Evolutionary conservation across 225 moss, liverwort and hornwort species (phyloP).

Genomic region (Pseudisothecium myosuroides): DNA sequence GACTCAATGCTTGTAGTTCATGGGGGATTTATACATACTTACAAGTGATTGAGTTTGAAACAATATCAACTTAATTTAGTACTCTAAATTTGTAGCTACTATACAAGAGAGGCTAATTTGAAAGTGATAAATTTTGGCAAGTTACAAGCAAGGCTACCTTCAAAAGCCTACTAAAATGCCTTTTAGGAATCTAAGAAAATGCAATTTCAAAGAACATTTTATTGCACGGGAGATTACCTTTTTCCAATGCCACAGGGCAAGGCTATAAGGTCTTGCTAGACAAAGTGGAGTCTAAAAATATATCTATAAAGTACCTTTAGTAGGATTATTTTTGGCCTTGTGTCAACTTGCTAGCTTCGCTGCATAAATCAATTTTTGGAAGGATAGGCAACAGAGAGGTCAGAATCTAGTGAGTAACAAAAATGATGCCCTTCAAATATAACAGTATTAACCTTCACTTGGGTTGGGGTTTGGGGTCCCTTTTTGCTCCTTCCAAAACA

Average conservation of each 20-base stretch:
- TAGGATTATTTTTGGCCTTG: no score
- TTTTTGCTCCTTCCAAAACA: no score
- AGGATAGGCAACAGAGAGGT: no score
- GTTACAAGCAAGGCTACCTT: rapidly evolving
- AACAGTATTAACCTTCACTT: no score
- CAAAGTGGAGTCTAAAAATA: background rate
- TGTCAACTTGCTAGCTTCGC: no score
- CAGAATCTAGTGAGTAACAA: no score
- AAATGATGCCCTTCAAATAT: no score
- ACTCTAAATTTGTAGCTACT: rapidly evolving
- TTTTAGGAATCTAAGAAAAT: rapidly evolving
- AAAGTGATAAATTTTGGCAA: background rate
- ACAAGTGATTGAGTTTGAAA: background rate
- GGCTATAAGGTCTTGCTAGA: background rate
- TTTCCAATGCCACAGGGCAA: rapidly evolving
- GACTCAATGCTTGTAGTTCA: rapidly evolving
- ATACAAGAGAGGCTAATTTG: background rate
- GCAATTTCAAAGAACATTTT: background rate
- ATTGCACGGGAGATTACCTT: background rate
- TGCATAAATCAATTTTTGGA: no score
- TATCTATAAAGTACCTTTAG: no score
- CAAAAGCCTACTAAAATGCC: background rate
- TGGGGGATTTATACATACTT: rapidly evolving
- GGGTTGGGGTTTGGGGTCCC: no score
- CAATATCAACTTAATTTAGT: background rate